Base-by-base conservation (phyloP, 2,329 filamentous ascomycete genomes). In the Eutypella sp. region DNA sequence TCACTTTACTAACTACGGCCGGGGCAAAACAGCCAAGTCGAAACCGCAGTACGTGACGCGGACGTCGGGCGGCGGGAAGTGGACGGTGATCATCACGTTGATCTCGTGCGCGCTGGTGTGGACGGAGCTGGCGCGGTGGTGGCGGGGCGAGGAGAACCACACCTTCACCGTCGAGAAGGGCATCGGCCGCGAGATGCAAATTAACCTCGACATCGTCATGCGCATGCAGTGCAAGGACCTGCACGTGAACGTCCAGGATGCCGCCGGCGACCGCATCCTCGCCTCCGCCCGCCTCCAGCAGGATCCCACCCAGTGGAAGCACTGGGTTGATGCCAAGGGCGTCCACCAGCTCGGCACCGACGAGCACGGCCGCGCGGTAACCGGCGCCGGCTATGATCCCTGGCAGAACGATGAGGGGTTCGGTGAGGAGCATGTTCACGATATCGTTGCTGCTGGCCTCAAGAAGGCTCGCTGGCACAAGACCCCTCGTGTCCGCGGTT, bases 201-300 rank as follows among this genome's bases (percentile, higher is more conserved):
- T 99, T 70, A 99, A 99, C 71, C 73, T 99, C 47, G 93, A 99
- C 68, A 75, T 95, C n/a, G 88, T 97, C 5, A 76, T 99, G 41
- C 78, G 78, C 43, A 99, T 99, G 93, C 73, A 77, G 57, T 99
- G 93, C 73, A 71, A 76, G 47, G 85, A 95, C 62, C 71, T 99
- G n/a, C 88, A 96, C 70, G 75, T 99, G 67, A 97, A 99, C 69
- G 91, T 99, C 42, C 93, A 97, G 72, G 93, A 99, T 66, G 91
- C 92, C 2, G 82, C 89, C 0, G 91, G 93, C 43, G 93, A 99
- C 67, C 84, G 88, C 52, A 95, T 97, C 58, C 76, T 95, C 24
- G 93, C 93, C 3, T 87, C 80, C 4, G 75, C 84, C 31, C 74
- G 84, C 52, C 74, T 99, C 50, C 75, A 79, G 52, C 84, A 81